phyloP scores from a whole-genome alignment of 345 rosid species.

The Clarkia xantiana region DNA sequence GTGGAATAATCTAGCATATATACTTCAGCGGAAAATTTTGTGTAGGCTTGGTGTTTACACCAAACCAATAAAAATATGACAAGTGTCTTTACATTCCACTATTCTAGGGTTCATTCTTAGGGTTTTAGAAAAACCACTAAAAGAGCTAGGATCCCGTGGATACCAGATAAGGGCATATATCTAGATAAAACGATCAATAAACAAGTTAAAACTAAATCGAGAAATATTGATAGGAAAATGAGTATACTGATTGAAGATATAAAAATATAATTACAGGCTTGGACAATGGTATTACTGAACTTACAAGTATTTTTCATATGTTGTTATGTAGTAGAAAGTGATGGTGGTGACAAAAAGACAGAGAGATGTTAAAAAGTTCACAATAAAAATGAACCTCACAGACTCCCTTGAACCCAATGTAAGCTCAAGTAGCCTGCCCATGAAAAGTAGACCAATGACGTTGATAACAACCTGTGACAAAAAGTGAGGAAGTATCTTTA shows the following conservation, averaged over 20 bases:
- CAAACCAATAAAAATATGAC: too few species aligned
- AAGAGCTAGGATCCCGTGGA: conserved; percentile 72
- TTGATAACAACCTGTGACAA: conserved; percentile 22
- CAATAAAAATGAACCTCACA: conserved; percentile 75
- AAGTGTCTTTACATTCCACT: too few species aligned
- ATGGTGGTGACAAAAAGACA: conserved; percentile 77
- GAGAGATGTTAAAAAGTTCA: conserved; percentile 66
- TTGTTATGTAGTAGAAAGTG: conserved; percentile 71
- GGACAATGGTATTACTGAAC: conserved; percentile 20
- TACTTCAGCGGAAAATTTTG: too few species aligned
- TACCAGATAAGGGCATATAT: conserved; percentile 92
- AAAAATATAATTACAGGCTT: too few species aligned
- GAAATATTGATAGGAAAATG: not conserved
- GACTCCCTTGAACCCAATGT: conserved; percentile 94
- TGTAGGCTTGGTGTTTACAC: too few species aligned
- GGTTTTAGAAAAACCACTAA: too few species aligned
- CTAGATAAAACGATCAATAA: conserved; percentile 18
- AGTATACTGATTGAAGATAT: not conserved
- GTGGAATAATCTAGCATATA: too few species aligned
- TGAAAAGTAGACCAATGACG: conserved; percentile 62
- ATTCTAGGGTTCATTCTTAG: too few species aligned
- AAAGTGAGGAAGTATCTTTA: not conserved
- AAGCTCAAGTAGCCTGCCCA: conserved; percentile 92
- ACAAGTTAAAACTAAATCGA: too few species aligned
- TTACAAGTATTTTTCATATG: conserved; percentile 77